phyloP scores from a whole-genome alignment of 1,284 basidiomycete species.

The Bondarzewia mesenterica region DNA sequence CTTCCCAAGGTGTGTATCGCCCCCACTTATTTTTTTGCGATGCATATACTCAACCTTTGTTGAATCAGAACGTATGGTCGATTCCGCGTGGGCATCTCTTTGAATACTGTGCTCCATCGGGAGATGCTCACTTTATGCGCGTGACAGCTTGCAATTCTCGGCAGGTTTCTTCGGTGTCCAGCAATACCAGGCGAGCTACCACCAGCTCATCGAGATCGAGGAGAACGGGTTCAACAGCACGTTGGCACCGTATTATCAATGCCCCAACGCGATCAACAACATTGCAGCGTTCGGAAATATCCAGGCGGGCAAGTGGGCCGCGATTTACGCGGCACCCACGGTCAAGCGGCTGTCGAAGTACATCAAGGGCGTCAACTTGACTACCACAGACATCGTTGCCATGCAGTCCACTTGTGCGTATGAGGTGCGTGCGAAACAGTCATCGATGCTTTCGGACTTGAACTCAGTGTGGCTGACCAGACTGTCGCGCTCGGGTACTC shows the following conservation, averaged over 20 bases:
- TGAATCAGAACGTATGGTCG: constrained; percentile 36
- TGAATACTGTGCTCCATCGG: background rate
- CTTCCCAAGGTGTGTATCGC: constrained; percentile 32
- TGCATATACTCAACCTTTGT: background rate
- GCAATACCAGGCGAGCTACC: constrained; percentile 33
- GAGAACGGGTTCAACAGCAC: constrained; percentile 46
- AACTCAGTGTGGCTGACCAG: constrained; percentile 21
- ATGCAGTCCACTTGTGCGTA: constrained; percentile 53
- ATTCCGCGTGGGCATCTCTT: constrained; percentile 41
- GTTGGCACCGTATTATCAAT: constrained; percentile 42
- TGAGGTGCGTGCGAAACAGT: constrained; percentile 29
- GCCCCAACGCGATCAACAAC: constrained; percentile 32
- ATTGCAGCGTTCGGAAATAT: constrained; percentile 23
- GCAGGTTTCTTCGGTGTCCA: constrained; percentile 58
- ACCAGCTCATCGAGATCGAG: constrained; percentile 47
- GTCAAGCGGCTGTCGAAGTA: constrained; percentile 36
- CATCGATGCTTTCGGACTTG: background rate
- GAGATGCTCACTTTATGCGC: background rate
- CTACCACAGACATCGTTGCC: constrained; percentile 32
- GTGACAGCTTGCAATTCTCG: constrained; percentile 40
- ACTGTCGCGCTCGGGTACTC: constrained; percentile 60
- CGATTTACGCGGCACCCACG: constrained; percentile 45
- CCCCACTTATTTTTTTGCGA: background rate
- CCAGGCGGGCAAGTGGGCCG: constrained; percentile 36
- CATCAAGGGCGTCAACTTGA: constrained; percentile 44